Base-by-base conservation (phyloP, 2,329 filamentous ascomycete species). In the Cordyceps cateniannulata region DNA sequence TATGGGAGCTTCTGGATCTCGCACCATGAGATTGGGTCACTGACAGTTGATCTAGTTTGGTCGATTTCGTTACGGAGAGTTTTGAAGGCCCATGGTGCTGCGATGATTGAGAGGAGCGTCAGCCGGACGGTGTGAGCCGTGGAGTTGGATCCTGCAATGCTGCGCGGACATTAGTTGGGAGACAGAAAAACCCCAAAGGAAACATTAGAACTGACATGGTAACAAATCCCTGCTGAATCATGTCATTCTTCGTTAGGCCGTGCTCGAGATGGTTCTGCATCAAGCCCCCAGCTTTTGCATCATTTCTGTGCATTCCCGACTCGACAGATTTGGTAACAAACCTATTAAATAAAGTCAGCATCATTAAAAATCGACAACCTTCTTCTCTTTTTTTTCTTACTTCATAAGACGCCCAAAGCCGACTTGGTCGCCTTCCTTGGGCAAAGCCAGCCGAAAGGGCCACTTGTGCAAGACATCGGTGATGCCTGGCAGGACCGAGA, bases 131-230 rank as follows among this genome's bases (percentile, higher is more conserved):
- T 76, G 0, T 79, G 80, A 0, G 83, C 83, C 0, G 83, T 85
- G 0, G 83, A 84, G 70, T 86, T 83, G 22, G 83, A 84, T 27
- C 84, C 84, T 18, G 83, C 82, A 66, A 85, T 81, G 63, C 80
- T 83, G 47, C 1, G n/a, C 5, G 42, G 20, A 24, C 22, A 8
- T 59, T 45, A 55, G 42, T 6, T 22, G 10, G 32, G 25, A 14
- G 9, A n/a, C n/a, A 20, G 10, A 16, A 32, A 12, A 3, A n/a
- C 24, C 12, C n/a, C n/a, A n/a, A n/a, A n/a, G n/a, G 38, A 14
- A 0, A 18, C 29, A 10, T 20, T 3, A n/a, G 25, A 2, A 14
- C 59, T 68, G 62, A 75, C 75, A 76, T 74, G 22, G 75, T 72
- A 10, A 77, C 69, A 32, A 75, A 72, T 1, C 73, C 72, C 54